Conservation (phyloP, 108 stramenopile species). For the Discostella stelligeroides region DNA sequence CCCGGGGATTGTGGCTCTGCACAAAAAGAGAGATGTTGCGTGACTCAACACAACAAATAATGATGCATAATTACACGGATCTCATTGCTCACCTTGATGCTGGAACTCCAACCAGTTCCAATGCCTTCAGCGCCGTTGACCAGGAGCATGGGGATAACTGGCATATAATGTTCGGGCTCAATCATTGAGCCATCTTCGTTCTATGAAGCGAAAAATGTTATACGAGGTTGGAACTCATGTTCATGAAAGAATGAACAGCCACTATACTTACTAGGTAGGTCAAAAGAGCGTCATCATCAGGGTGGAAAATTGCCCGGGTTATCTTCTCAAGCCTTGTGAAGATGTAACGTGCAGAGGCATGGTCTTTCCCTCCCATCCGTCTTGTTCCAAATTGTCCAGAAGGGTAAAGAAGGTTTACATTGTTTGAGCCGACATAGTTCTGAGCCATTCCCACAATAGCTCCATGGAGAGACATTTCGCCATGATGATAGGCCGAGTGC, state of each 20-base stretch:
- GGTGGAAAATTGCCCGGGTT: conserved; percentile 95
- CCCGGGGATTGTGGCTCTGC: conserved; percentile 86
- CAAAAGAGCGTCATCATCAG: conserved; percentile 96
- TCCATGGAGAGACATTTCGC: conserved; percentile 92
- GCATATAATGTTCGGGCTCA: conserved; percentile 97
- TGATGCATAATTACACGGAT: no score
- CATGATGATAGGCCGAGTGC: conserved; percentile 99
- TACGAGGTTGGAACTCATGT: no score
- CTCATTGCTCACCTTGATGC: no score
- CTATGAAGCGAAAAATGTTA: no score
- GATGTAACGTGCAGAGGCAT: conserved; percentile 97
- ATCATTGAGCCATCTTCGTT: conserved; percentile 96
- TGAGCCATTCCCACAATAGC: conserved; percentile 99
- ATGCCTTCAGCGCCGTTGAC: conserved; percentile 95
- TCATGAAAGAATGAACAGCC: no score
- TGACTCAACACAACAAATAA: no score
- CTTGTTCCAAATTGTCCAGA: conserved; percentile 98
- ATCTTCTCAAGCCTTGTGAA: conserved; percentile 96
- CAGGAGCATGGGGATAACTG: conserved; percentile 89
- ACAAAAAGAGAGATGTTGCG: no score
- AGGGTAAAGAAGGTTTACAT: conserved; percentile 95
- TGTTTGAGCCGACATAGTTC: conserved; percentile 94
- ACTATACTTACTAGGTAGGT: no score
- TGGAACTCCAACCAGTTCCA: conserved; percentile 96
- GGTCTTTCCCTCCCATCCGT: conserved; percentile 95